Evolutionary conservation across 2,329 filamentous ascomycete genomes (phyloP), one percentile per base, ranked within the genome.

Genomic region (Monosporascus sp.): DNA sequence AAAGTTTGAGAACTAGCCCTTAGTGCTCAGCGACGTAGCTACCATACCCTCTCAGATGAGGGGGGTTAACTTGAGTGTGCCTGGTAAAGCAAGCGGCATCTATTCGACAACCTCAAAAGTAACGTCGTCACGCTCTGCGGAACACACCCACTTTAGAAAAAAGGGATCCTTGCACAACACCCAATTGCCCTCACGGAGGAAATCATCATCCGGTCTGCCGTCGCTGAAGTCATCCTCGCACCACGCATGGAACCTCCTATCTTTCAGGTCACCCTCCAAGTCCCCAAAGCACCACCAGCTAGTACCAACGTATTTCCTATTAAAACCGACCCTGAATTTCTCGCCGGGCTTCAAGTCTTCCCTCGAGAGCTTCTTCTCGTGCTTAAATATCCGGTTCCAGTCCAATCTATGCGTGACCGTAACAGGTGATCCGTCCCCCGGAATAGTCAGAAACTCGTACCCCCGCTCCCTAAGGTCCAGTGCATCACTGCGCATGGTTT

Each of bases 241-340:
- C 55, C 50, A 55, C 14, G 48, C 17, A 49, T 59, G 53, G 9
- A 56, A 40, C 44, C 37, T 49, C 52, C 53, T 56, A 37, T 45
- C 48, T 22, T 50, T 49, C 16, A 56, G 50, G 40, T 57, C 52
- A 16, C 38, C 48, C 20, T 53, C 57, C 27, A 59, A 27, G 45
- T 56, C 53, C 19, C 55, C 57, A 50, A 55, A 59, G 50, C 57
- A 59, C 55, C 57, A 58, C 57, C 57, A 58, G 24, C 50, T 26
- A 9, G 51, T 52, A 4, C 47, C 53, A 27, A 58, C 31, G n/a
- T 17, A 53, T 37, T 20, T 37, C n/a, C 24, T 46, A 37, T 35
- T 44, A 19, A 55, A 24, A 20, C 20, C 37, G 38, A 57, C 35
- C 19, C 50, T 35, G 41, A 56, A 59, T 31, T 22, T 37, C 31